Percentiles rank a stretch among this genome's conserved stretches.
Conservation (phyloP, 139 green algal genomes). For the Tetradesmus lagerheimii region DNA sequence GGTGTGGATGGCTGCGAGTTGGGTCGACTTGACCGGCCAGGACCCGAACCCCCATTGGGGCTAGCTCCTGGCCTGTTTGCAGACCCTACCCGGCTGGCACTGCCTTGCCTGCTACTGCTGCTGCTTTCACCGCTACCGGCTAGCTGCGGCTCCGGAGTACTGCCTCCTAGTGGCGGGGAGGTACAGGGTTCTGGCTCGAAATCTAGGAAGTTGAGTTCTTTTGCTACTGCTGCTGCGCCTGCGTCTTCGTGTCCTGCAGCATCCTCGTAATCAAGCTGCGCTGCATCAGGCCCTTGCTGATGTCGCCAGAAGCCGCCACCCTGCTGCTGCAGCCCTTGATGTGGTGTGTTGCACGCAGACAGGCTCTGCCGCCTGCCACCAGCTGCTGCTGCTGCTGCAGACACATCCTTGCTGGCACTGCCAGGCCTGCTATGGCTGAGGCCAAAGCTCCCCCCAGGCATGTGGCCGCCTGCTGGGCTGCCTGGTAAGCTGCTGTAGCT, state of each 20-base stretch:
- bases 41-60: background rate
- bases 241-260: background rate
- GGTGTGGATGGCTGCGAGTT: background rate
- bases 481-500: slow-evolving; percentile 16
- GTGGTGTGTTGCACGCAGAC: background rate
- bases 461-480: background rate
- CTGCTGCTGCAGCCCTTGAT: background rate
- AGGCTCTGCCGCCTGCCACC: background rate
- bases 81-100: background rate
- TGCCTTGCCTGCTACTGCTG: background rate
- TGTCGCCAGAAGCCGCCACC: background rate
- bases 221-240: background rate
- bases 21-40: background rate
- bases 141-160: background rate
- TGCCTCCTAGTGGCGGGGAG: background rate
- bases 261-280: background rate
- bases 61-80: background rate
- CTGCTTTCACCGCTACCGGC: background rate
- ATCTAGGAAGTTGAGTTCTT: slow-evolving; percentile 40
- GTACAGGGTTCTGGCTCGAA: background rate
- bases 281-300: slow-evolving; percentile 24
- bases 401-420: background rate
- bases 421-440: background rate
- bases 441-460: slow-evolving; percentile 10
- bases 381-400: slow-evolving; percentile 8